Evolutionary conservation across 106 monocot species (phyloP).

Genomic region (Iris macrosiphon): DNA sequence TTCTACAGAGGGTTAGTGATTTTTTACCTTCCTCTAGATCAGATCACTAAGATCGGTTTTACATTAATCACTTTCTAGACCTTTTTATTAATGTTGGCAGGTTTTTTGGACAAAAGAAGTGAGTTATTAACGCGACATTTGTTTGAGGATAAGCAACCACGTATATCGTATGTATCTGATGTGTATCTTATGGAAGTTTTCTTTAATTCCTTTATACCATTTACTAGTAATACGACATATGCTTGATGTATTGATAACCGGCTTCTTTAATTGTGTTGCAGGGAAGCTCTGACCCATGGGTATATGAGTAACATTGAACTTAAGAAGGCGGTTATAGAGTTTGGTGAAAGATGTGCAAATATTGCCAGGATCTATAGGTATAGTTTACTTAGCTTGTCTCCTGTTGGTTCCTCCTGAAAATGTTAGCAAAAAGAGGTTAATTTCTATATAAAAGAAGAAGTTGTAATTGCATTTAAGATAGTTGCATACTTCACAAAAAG

Average conservation of each 20-base stretch:
- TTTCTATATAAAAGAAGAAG: not conserved
- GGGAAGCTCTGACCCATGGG: conserved; percentile 6
- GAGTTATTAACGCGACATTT: not conserved
- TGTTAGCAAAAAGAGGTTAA: not conserved
- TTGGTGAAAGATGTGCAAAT: no score
- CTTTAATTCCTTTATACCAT: not conserved
- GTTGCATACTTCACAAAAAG: no score
- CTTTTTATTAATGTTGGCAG: no score
- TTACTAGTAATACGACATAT: not conserved
- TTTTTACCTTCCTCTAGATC: no score
- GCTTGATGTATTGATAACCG: not conserved
- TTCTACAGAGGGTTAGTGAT: no score
- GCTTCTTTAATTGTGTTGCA: not conserved
- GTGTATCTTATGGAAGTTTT: not conserved
- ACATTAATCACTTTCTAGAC: no score
- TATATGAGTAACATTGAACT: no score
- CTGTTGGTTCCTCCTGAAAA: not conserved
- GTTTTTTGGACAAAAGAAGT: not conserved
- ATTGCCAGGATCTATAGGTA: no score
- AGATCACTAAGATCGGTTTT: no score
- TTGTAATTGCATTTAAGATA: not conserved
- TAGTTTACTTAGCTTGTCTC: not conserved
- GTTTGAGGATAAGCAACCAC: not conserved
- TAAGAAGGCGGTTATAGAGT: no score
- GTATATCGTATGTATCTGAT: not conserved